phyloP scores from a whole-genome alignment of 805 yeast species.

The Wickerhamiella sergipiensis region DNA sequence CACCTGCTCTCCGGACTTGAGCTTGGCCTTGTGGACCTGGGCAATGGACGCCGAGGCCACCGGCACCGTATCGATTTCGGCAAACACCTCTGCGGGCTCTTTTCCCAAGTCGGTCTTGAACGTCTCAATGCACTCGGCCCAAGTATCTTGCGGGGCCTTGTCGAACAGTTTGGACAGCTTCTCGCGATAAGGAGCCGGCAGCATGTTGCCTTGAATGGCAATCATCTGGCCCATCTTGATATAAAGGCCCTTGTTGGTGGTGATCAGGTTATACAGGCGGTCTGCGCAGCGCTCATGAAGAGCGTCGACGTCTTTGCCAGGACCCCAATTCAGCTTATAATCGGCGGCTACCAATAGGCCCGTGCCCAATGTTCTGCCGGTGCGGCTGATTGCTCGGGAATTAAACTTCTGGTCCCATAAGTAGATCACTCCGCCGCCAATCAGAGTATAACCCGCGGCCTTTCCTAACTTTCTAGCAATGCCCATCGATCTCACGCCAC shows the following conservation, averaged over 20 bases:
- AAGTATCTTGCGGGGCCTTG: constrained; percentile 46
- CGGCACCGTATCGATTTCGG: constrained; percentile 39
- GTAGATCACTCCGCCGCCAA: constrained; percentile 17
- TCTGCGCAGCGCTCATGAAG: constrained; percentile 49
- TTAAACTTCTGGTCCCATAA: constrained; percentile 29
- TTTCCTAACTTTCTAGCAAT: neutral
- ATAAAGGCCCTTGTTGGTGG: constrained; percentile 44
- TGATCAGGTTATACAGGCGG: constrained; percentile 32
- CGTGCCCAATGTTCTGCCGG: constrained; percentile 36
- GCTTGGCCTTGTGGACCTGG: constrained; percentile 72
- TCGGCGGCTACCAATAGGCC: constrained; percentile 30
- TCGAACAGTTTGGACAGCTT: constrained; percentile 49
- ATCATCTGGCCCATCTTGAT: constrained; percentile 69
- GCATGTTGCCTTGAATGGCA: constrained; percentile 57
- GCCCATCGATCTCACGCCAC: neutral
- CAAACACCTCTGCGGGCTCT: constrained; percentile 33
- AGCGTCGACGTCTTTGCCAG: constrained; percentile 33
- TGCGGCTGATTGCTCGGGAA: constrained; percentile 40
- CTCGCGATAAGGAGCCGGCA: constrained; percentile 51
- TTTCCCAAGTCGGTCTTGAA: constrained; percentile 27
- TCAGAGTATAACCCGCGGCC: neutral
- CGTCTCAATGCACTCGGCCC: constrained; percentile 26
- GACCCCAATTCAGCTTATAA: constrained; percentile 41
- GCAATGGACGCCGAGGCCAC: constrained; percentile 80
- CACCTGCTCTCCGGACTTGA: constrained; percentile 54